A percentile compares a stretch with the other conserved stretches of the same genome.
phyloP scores from a whole-genome alignment of 805 yeast species.

The Vanderwaltozyma yarrowii region DNA sequence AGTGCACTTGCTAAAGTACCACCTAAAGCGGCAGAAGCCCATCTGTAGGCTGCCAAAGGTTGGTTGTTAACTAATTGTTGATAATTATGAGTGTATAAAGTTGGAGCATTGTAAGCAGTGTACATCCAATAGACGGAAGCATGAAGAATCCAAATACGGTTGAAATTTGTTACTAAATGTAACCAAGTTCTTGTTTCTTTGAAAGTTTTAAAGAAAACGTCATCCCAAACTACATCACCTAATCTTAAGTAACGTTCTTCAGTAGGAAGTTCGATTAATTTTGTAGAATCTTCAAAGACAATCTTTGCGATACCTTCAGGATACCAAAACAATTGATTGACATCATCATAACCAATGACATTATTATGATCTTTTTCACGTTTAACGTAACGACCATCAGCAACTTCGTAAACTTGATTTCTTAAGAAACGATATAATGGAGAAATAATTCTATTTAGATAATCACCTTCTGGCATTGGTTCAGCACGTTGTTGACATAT shows the following conservation, averaged over 20 bases:
- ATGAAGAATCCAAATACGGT: constrained; percentile 97
- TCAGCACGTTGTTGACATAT: constrained; percentile 81
- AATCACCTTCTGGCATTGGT: constrained; percentile 82
- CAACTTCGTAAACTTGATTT: constrained; percentile 72
- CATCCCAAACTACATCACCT: constrained; percentile 87
- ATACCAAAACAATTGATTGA: constrained; percentile 98
- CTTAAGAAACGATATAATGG: constrained; percentile 77
- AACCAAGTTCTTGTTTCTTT: constrained; percentile 96
- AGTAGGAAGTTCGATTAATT: constrained; percentile 80
- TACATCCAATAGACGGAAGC: constrained; percentile 89
- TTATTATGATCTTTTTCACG: constrained; percentile 79
- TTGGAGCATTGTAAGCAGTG: constrained; percentile 84
- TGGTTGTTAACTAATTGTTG: constrained; percentile 71
- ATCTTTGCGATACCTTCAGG: constrained; percentile 97
- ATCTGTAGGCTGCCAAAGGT: constrained; percentile 82
- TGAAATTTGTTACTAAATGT: constrained; percentile 88
- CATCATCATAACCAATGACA: constrained; percentile 91
- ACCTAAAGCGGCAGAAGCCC: constrained; percentile 91
- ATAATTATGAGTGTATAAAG: constrained; percentile 80
- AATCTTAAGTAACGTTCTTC: constrained; percentile 82
- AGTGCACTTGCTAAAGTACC: constrained; percentile 78
- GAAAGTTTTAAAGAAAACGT: constrained; percentile 91
- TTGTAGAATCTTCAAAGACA: constrained; percentile 80
- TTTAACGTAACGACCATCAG: constrained; percentile 72
- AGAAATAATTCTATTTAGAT: constrained; percentile 81